Evolutionary conservation across 805 yeast genomes (phyloP), one percentile per base, ranked within the genome.

Genomic region (Candida loeiensis): DNA sequence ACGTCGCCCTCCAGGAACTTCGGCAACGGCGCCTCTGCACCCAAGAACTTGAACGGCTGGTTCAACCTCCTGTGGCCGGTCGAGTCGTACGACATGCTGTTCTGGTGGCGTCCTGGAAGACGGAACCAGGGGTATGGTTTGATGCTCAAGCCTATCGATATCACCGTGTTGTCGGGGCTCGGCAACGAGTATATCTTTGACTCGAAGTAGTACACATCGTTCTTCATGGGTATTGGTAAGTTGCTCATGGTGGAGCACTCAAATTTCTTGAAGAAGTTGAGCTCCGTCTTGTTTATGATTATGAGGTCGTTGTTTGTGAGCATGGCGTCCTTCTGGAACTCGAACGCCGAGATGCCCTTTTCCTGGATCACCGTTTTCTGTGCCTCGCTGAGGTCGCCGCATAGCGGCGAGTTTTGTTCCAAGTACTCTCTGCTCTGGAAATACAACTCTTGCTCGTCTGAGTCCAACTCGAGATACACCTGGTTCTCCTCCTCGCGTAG

Each of bases 121-220:
- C 97, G 71, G 63, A 93, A 93, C 62, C 83, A 80, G 2, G 99
- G 99, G 54, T 93, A 93, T 5, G 99, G 99, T 46, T 80, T 77
- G 0, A 95, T 78, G 0, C 90, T 74, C 3, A 93, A 55, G 0
- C 99, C 99, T 14, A 93, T 69, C 0, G 95, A 78, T 1, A 91
- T 66, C 0, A 64, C 41, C 8, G 82, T 77, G 11, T 64, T 64
- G 3, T 69, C 72, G 2, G 84, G 79, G 39, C 76, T 69, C 6
- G 81, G 79, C 17, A 81, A 54, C 28, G 83, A 88, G 61, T 79
- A 89, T 1, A 93, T 74, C 54, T 93, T 93, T 29, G 82, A 77
- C 56, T 90, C 98, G 66, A 84, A 88, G 64, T 91, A 90, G 55
- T 87, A 88, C 3, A 87, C 91, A 39, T 86, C 93, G 56, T 85